These are phyloP conservation scores for Fraxinus velutina DNA, from an alignment of 305 asterid genomes.

Conservation along the genomic window DNA sequence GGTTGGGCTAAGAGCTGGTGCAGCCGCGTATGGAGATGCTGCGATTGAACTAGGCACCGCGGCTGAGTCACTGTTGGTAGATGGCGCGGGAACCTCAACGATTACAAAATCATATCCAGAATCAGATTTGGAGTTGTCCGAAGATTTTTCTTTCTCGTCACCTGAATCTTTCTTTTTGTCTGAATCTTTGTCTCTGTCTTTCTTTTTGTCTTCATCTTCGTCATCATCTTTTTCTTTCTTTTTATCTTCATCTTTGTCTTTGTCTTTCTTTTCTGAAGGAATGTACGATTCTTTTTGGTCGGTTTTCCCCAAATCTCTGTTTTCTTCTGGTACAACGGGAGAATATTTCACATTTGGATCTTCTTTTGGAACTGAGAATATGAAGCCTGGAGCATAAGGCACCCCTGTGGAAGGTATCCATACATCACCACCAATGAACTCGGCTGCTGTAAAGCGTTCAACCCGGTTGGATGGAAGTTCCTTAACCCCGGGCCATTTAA, in stretches of 20 bases:
- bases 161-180: background rate
- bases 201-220: background rate
- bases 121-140: background rate
- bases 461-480: slow-evolving; percentile 28
- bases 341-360: slow-evolving; percentile 11
- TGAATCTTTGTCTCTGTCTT: background rate
- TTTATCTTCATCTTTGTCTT: background rate
- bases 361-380: slow-evolving; percentile 16
- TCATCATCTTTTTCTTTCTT: background rate
- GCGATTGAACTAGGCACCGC: background rate
- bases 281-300: background rate
- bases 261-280: background rate
- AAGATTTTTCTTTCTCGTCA: background rate
- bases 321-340: background rate
- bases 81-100: background rate
- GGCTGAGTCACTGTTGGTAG: background rate
- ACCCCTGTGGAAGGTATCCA: slow-evolving; percentile 35
- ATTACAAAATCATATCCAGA: background rate
- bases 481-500: slow-evolving; percentile 37
- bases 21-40: background rate
- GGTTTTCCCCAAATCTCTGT: background rate
- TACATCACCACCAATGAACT: slow-evolving; percentile 24
- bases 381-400: slow-evolving; percentile 35
- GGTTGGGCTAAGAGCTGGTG: background rate
- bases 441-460: slow-evolving; percentile 24